Evolutionary conservation across 1,284 basidiomycete genomes (phyloP).

Genomic region (Cryptococcus deneoformans): DNA sequence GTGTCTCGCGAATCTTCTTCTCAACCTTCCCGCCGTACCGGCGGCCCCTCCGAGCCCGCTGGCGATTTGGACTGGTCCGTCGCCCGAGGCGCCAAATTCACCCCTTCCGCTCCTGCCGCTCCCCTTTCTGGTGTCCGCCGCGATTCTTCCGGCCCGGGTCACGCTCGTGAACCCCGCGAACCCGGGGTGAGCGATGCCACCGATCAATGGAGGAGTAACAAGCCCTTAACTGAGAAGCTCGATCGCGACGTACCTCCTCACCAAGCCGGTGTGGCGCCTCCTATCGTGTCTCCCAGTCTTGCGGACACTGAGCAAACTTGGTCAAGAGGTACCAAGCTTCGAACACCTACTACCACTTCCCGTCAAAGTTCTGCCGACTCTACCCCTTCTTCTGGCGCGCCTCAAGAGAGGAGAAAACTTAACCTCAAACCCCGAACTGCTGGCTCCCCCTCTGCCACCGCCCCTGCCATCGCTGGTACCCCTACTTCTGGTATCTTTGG

Average conservation of each 20-base stretch:
- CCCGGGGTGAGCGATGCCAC: constrained; percentile 50
- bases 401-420: constrained; percentile 77
- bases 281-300: constrained; percentile 34
- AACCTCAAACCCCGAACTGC: constrained; percentile 73
- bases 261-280: constrained; percentile 15
- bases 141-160: constrained; percentile 33
- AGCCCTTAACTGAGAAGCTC: constrained; percentile 31
- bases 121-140: constrained; percentile 21
- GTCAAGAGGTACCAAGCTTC: constrained; percentile 48
- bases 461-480: constrained; percentile 57
- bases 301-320: constrained; percentile 72
- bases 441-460: constrained; percentile 51
- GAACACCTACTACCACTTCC: constrained; percentile 23
- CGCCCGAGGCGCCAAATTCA: constrained; percentile 51
- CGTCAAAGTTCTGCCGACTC: constrained; percentile 27
- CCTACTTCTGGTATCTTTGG: constrained; percentile 60
- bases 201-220: constrained; percentile 53
- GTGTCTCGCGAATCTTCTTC: constrained; percentile 53
- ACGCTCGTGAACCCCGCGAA: constrained; percentile 16
- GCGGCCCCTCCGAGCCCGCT: constrained; percentile 28
- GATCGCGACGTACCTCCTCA: constrained; percentile 32
- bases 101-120: constrained; percentile 35
- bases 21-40: constrained; percentile 25
- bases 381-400: constrained; percentile 64
- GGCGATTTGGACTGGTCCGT: constrained; percentile 50